These are phyloP conservation scores for Diaporthe ampelina DNA, from an alignment of 2,329 filamentous ascomycete genomes.

Conservation along the genomic window DNA sequence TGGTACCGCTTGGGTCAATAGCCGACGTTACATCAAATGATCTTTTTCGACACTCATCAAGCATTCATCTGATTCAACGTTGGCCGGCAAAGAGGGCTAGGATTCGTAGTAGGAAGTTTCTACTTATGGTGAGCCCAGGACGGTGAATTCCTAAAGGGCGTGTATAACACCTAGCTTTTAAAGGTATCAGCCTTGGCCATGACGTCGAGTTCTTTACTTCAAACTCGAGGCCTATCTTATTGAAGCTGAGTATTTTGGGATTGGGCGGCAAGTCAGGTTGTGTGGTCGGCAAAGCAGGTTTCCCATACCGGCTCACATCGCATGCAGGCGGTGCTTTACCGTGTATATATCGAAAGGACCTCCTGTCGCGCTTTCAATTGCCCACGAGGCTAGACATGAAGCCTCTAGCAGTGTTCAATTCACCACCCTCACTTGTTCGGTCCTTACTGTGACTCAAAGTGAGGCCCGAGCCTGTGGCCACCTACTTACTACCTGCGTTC, in stretches of 20 bases:
- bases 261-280: not conserved
- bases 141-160: not conserved
- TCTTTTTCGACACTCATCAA: not conserved
- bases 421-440: not conserved
- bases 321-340: not conserved
- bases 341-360: not conserved
- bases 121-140: constrained; percentile 3
- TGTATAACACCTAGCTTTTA: not conserved
- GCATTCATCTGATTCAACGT: not conserved
- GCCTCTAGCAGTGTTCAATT: not conserved
- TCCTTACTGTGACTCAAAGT: not conserved
- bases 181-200: not conserved
- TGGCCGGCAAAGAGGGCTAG: not conserved
- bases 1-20: not conserved
- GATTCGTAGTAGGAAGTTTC: not conserved
- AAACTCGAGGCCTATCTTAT: not conserved
- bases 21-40: not conserved
- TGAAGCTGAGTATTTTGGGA: not conserved
- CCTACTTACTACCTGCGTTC: too few species aligned
- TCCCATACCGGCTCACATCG: not conserved
- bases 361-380: too few species aligned
- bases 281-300: not conserved
- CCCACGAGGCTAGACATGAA: too few species aligned
- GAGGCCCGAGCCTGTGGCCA: not conserved
- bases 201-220: not conserved